Evolutionary conservation across 2,329 filamentous ascomycete species (phyloP).

Genomic region (Stagonosporopsis chrysanthemi): DNA sequence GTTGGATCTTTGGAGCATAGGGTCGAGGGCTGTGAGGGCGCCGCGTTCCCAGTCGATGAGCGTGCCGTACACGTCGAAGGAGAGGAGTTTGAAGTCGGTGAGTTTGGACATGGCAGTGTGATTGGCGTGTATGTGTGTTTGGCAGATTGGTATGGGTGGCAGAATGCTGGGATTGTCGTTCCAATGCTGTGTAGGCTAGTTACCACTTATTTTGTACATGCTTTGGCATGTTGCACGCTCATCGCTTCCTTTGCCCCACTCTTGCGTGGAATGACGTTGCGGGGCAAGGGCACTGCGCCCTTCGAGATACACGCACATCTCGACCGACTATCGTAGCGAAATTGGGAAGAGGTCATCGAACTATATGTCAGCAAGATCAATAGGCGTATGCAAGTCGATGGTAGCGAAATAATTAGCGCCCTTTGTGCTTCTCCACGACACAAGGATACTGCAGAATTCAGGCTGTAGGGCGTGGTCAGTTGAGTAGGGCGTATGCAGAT

Average conservation of each 20-base stretch:
- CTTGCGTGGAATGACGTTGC: conserved; percentile 16
- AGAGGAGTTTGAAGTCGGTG: conserved; percentile 61
- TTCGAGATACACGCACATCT: conserved; percentile 14
- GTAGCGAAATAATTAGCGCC: background rate
- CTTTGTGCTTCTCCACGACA: too few species aligned
- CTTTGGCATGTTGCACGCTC: background rate
- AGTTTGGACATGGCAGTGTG: conserved; percentile 40
- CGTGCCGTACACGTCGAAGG: conserved; percentile 83
- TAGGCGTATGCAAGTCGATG: background rate
- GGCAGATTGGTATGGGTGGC: too few species aligned
- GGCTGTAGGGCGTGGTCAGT: too few species aligned
- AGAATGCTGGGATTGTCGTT: too few species aligned
- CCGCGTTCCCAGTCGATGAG: conserved; percentile 81
- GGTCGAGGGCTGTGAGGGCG: conserved; percentile 62
- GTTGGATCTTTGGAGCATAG: conserved; percentile 53
- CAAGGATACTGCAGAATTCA: background rate
- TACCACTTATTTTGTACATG: background rate
- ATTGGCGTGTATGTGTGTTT: too few species aligned
- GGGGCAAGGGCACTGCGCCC: conserved; percentile 25
- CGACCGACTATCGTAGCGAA: background rate
- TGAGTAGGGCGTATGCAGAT: too few species aligned
- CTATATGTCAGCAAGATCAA: background rate
- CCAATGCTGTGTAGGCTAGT: background rate
- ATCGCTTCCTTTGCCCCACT: conserved; percentile 18
- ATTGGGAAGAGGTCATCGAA: background rate